Base-by-base conservation (phyloP, 176 grass and related monocot genomes). In the Oropetium thomaeum region DNA sequence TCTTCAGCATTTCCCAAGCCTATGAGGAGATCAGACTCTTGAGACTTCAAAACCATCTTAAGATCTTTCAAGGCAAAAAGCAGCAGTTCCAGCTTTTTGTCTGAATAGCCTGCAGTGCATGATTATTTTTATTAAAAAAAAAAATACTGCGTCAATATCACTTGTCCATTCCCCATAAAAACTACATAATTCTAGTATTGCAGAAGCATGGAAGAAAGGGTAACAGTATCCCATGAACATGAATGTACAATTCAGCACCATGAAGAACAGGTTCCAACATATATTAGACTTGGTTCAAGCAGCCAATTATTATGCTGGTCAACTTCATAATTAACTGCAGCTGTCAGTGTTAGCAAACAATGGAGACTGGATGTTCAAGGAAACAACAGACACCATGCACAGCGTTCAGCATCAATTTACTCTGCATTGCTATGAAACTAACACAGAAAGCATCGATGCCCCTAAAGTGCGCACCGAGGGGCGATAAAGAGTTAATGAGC, bases 1-100 rank as follows among this genome's bases (percentile, higher is more conserved):
- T 92, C 78, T 89, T 98, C 95, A 80, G 86, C 70, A 66, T 72
- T 85, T 72, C 95, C 91, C 58, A 94, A 83, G 52, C 81, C 75
- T 87, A 98, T 32, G 81, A 94, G 53, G 29, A 98, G 78, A 86
- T 98, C 95, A 64, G 89, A 98, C 37, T 90, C 86, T 69, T 98
- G 84, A 90, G 69, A 84, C 65, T 83, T 94, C 63, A 94, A 75
- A 1, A 70, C 13, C 55, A 65, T 66, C 86, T 92, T 98, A 45
- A 98, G 86, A 85, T 94, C 89, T 77, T 89, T 81, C 70, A 98
- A 40, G 74, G 95, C 89, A 89, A 83, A 92, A 63, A 94, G 84
- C 62, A 94, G 65, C 23, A 98, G 68, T 75, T 89, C 86, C 14
- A 94, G 81, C 83, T 73, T 98, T 63, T 77, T 85, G 63, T 98